These are phyloP conservation scores for Hypoxylon fuscum DNA, from an alignment of 495 filamentous ascomycete species.

Conservation along the genomic window DNA sequence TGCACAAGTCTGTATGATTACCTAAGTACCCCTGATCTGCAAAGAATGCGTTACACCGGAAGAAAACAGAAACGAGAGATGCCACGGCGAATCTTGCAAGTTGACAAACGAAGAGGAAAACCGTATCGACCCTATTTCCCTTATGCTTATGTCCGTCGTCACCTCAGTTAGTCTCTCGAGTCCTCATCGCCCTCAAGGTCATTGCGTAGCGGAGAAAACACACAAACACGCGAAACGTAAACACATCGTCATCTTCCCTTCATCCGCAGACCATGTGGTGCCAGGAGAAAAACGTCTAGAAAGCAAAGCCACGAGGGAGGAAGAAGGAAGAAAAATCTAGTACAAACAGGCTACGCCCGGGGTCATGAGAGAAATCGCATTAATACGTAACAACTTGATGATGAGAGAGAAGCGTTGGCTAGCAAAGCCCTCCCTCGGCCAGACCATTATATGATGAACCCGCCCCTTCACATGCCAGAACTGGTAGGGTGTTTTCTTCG, in stretches of 20 bases:
- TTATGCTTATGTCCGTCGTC: constrained; percentile 1
- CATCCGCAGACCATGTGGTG: constrained; percentile 38
- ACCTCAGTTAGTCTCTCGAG: no score
- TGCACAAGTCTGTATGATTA: constrained; percentile 35
- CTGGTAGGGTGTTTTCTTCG: constrained; percentile 17
- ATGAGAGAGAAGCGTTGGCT: constrained; percentile 10
- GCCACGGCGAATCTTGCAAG: no score
- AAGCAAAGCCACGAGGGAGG: constrained; percentile 10
- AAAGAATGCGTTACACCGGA: constrained; percentile 35
- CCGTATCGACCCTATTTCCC: constrained; percentile 8
- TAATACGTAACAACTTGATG: constrained; percentile 32
- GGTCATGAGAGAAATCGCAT: constrained; percentile 37
- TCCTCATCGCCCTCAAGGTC: constrained; percentile 4
- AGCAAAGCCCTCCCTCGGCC: constrained; percentile 21
- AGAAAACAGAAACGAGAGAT: constrained; percentile 23
- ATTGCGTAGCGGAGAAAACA: constrained; percentile 26
- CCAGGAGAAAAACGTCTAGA: constrained; percentile 29
- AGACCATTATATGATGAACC: constrained; percentile 40
- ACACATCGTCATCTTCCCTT: constrained; percentile 15
- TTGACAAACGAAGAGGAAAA: constrained; percentile 6
- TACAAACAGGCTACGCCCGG: constrained; percentile 38
- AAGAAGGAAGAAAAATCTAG: constrained; percentile 30
- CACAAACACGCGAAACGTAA: constrained; percentile 18
- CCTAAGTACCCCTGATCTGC: constrained; percentile 23
- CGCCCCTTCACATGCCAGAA: constrained; percentile 43